A percentile compares a stretch with the other conserved stretches of the same genome.
Conservation (phyloP, 139 green algal genomes). For the Chlorella sp. region DNA sequence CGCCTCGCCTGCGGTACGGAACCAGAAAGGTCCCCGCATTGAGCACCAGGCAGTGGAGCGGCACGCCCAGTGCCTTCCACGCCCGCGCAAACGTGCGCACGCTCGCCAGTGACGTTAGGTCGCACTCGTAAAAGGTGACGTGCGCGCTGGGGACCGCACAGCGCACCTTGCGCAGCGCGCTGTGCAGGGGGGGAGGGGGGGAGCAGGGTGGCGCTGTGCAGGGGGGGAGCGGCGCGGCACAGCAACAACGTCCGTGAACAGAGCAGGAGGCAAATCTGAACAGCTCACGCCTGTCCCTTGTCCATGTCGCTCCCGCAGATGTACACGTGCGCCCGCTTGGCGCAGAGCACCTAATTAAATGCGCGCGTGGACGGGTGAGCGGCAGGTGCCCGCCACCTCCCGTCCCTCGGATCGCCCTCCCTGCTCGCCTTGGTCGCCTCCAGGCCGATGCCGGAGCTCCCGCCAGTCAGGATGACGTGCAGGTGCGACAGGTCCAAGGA, state of each 20-base stretch:
- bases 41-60: conserved; percentile 46
- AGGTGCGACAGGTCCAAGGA: neutral
- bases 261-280: neutral
- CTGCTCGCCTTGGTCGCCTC: conserved; percentile 6
- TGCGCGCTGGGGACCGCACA: neutral
- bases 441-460: neutral
- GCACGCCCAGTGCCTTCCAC: conserved; percentile 25
- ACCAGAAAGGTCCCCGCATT: conserved; percentile 44
- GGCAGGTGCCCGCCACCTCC: neutral
- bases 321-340: conserved; percentile 7
- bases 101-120: conserved; percentile 1
- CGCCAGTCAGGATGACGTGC: neutral
- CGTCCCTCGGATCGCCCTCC: neutral
- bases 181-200: neutral
- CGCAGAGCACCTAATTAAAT: conserved; percentile 25
- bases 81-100: conserved; percentile 34
- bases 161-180: neutral
- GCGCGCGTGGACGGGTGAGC: neutral
- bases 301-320: neutral
- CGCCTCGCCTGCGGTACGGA: conserved; percentile 14
- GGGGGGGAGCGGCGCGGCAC: too few species aligned
- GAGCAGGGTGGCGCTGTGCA: neutral
- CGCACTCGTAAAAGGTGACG: conserved; percentile 15
- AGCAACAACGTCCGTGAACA: neutral
- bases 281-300: neutral